Evolutionary conservation across 1,284 basidiomycete species (phyloP), one percentile per base, ranked within the genome.

Genomic region (Ganoderma boninense): DNA sequence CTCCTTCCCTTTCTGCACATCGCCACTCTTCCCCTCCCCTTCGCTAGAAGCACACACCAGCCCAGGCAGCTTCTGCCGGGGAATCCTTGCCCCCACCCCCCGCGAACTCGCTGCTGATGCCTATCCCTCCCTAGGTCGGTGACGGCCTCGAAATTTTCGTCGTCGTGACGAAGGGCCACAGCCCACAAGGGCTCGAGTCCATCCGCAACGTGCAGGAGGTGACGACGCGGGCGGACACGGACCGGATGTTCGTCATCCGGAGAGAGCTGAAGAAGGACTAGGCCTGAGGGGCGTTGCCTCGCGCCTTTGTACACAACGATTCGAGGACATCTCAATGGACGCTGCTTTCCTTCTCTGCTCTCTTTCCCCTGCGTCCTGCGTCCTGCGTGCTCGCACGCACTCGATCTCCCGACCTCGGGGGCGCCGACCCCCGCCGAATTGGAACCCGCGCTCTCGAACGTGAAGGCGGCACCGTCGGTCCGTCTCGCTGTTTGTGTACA

Each of bases 141-240:
- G 97, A 98, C 80, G 95, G 94, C 4, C 87, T 98, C 66, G 96
- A 98, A 80, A 93, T 97, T 75, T 97, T 92, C 78, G 87, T 98
- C 69, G 92, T 96, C 67, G 86, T 97, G 69, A 89, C 92, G 44
- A 89, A 87, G 77, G 92, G 88, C 49, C 90, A 92, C 56, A 83
- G 86, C 20, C 77, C 90, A 64, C 89, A 90, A 71, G 90, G 90
- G 43, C 80, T 96, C 70, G 87, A 90, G 70, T 86, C 80, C 63
- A 74, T 90, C 40, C 83, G 85, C 16, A 90, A 89, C 23, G 79
- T 89, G 44, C 90, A 91, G 74, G 92, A 95, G 80, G 75, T 92
- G 74, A 88, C 87, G 4, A 79, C 81, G 62, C 85, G 82, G 44
- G 81, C 83, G 20, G 89, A 89, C 61, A 89, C 90, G 71, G 92